phyloP scores from a whole-genome alignment of 2,329 filamentous ascomycete species.

The Raffaelea ambrosiae region DNA sequence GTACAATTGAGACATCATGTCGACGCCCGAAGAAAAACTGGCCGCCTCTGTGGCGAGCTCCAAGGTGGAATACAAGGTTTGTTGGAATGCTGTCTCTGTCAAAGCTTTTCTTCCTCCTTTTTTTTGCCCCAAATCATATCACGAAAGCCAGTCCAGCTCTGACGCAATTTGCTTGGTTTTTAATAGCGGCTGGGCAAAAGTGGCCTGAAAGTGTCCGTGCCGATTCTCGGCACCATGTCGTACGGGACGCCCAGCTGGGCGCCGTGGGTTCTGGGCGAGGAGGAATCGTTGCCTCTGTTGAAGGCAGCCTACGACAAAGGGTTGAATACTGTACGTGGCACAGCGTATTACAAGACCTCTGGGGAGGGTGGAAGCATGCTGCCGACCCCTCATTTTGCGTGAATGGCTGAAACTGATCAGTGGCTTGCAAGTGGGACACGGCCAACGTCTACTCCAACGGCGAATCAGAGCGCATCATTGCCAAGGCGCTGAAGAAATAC shows the following conservation, averaged over 20 bases:
- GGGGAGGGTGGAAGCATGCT: no score
- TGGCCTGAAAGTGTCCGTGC: slow-evolving; percentile 45
- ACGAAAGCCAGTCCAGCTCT: no score
- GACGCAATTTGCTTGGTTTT: no score
- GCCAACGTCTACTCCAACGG: slow-evolving; percentile 57
- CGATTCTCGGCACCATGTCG: slow-evolving; percentile 46
- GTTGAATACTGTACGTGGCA: slow-evolving; percentile 42
- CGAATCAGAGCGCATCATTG: slow-evolving; percentile 55
- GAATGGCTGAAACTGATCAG: neutral
- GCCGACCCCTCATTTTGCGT: no score
- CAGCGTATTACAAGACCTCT: no score
- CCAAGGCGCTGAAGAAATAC: slow-evolving; percentile 56
- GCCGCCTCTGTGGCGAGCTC: slow-evolving; percentile 1
- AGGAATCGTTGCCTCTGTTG: slow-evolving; percentile 41
- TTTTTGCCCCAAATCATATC: neutral
- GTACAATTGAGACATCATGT: neutral
- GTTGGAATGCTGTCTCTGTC: no score
- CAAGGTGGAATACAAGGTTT: slow-evolving; percentile 6
- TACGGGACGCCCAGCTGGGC: neutral
- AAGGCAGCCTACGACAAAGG: slow-evolving; percentile 52
- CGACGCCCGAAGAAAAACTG: neutral
- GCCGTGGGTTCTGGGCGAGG: slow-evolving; percentile 33
- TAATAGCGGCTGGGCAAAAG: slow-evolving; percentile 35
- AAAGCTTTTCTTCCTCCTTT: neutral
- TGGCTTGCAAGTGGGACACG: slow-evolving; percentile 34